Evolutionary conservation across 164 flowering plant genomes (phyloP).

Genomic region (Nymphaea thermarum): DNA sequence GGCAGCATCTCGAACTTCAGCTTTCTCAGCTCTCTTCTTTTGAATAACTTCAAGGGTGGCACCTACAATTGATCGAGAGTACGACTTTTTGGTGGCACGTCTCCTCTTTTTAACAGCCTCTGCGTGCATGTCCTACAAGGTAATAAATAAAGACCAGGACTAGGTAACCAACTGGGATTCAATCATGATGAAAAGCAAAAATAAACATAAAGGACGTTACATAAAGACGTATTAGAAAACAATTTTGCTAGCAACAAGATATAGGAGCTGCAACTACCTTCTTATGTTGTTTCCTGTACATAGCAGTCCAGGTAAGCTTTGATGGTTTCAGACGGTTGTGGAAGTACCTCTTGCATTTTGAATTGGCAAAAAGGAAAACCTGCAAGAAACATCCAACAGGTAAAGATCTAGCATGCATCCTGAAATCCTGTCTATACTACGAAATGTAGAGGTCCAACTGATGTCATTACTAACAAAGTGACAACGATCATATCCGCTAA

Average conservation of each 20-base stretch:
- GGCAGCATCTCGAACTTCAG: constrained; percentile 7
- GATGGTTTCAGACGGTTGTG: constrained; percentile 5
- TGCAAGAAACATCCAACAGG: not conserved
- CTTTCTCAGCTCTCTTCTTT: constrained; percentile 7
- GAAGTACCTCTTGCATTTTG: constrained; percentile 4
- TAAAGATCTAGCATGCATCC: too few relatives aligned
- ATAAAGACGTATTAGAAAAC: not conserved
- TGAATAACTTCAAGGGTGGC: constrained; percentile 6
- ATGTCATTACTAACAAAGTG: too few relatives aligned
- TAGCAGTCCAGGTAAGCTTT: constrained; percentile 4
- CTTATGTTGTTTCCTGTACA: constrained; percentile 4
- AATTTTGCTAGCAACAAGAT: not conserved
- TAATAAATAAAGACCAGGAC: not conserved
- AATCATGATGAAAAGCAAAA: not conserved
- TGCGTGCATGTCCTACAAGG: constrained; percentile 4
- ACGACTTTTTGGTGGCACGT: constrained; percentile 1
- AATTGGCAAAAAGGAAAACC: constrained; percentile 3
- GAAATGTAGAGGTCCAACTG: too few relatives aligned
- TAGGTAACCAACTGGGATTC: not conserved
- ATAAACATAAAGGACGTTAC: not conserved
- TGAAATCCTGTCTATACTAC: too few relatives aligned
- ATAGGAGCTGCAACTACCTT: constrained; percentile 1
- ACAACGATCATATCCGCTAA: too few relatives aligned
- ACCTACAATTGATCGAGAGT: constrained; percentile 2
- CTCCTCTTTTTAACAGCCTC: constrained; percentile 7